phyloP scores from a whole-genome alignment of 2,329 filamentous ascomycete genomes.

The Fusarium secorum region DNA sequence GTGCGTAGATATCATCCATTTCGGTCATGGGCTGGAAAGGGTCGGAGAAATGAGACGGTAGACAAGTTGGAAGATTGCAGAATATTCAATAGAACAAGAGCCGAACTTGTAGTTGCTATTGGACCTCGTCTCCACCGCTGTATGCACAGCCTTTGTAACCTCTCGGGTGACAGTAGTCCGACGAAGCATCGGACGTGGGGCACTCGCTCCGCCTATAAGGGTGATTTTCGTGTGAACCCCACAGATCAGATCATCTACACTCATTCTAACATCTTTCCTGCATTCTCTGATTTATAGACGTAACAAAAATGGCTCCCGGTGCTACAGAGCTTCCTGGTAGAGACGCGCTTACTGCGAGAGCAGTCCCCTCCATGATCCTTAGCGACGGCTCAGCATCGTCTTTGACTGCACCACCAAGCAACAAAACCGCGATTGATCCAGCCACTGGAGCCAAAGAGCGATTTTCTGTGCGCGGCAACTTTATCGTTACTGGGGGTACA shows the following conservation, averaged over 20 bases:
- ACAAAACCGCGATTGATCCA: neutral
- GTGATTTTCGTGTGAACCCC: rapidly evolving
- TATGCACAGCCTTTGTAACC: neutral
- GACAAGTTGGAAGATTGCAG: rapidly evolving
- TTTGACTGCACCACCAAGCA: neutral
- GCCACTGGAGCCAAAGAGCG: neutral
- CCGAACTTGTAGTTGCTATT: neutral
- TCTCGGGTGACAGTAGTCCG: neutral
- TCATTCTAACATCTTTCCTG: too few relatives aligned
- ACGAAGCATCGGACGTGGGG: neutral
- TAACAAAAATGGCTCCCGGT: neutral
- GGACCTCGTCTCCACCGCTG: neutral
- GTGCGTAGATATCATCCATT: neutral
- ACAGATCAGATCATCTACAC: neutral
- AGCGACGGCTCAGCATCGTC: neutral
- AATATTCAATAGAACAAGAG: neutral
- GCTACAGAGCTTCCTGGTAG: neutral
- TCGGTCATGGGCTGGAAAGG: rapidly evolving
- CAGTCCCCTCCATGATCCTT: neutral
- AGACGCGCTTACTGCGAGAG: neutral
- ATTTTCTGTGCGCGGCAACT: neutral
- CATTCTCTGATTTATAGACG: too few relatives aligned
- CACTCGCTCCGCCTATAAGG: neutral
- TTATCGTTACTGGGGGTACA: neutral
- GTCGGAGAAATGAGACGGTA: rapidly evolving